Conservation (phyloP, 305 asterid genomes). For the Caryopteris hybrid region DNA sequence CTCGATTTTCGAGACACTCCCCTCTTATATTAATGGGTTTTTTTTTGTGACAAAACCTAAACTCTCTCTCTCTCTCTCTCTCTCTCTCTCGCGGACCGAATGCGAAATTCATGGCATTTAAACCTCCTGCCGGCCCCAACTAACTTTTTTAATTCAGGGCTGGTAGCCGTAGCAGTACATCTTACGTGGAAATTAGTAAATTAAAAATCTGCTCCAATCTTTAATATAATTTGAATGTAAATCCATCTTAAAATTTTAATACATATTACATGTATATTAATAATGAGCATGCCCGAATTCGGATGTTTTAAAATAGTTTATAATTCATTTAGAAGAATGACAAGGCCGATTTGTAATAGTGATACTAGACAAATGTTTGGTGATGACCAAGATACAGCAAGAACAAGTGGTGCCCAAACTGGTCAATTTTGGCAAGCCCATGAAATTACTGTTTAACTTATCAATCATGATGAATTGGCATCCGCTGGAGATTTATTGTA, state of each 20-base stretch:
- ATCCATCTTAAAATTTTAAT: no score
- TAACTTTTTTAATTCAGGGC: not conserved
- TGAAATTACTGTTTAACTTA: not conserved
- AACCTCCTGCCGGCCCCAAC: constrained; percentile 15
- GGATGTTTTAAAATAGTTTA: no score
- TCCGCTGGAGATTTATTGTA: not conserved
- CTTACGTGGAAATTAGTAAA: no score
- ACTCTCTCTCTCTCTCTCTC: not conserved
- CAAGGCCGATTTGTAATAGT: no score
- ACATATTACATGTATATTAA: no score
- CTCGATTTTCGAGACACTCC: constrained; percentile 27
- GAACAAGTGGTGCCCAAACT: not conserved
- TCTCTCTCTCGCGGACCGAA: constrained; percentile 2
- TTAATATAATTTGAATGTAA: no score
- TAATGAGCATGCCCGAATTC: no score
- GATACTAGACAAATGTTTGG: not conserved
- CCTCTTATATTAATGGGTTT: no score
- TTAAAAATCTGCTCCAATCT: no score
- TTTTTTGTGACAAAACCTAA: not conserved
- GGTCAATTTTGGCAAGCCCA: not conserved
- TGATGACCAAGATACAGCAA: no score
- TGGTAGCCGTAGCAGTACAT: not conserved
- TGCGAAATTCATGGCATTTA: constrained; percentile 32
- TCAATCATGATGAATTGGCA: not conserved
- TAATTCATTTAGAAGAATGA: no score